Evolutionary conservation across 352 stramenopile genomes (phyloP).

Genomic region (Pythium volutum): DNA sequence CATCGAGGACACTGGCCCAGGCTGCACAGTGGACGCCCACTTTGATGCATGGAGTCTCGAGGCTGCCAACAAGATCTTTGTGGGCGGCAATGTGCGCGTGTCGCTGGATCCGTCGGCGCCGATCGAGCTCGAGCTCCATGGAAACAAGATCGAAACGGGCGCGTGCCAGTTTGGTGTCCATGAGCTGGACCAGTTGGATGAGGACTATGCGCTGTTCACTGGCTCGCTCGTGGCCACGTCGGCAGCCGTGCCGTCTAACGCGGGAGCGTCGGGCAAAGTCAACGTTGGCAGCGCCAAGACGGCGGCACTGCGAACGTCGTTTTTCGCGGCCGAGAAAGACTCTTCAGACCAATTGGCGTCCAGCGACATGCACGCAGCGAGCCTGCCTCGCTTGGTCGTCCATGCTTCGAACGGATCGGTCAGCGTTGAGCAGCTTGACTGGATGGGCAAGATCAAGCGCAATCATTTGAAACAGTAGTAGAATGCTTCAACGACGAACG

Average conservation of each 20-base stretch:
- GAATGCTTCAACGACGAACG: neutral
- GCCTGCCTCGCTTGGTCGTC: slow-evolving; percentile 18
- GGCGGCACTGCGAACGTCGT: slow-evolving; percentile 72
- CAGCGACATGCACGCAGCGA: slow-evolving; percentile 9
- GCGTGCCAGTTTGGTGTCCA: slow-evolving; percentile 42
- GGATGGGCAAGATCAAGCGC: slow-evolving; percentile 80
- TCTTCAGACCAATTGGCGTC: slow-evolving; percentile 9
- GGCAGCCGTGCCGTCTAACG: neutral
- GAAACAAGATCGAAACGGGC: slow-evolving; percentile 39
- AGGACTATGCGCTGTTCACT: slow-evolving; percentile 72
- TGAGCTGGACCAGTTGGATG: slow-evolving; percentile 69
- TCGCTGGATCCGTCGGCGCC: slow-evolving; percentile 58
- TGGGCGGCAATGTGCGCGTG: slow-evolving; percentile 53
- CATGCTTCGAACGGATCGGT: slow-evolving; percentile 25
- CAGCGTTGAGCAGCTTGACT: slow-evolving; percentile 54
- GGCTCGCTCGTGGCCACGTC: slow-evolving; percentile 37
- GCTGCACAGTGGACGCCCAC: slow-evolving; percentile 54
- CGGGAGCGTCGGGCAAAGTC: slow-evolving; percentile 59
- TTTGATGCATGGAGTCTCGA: slow-evolving; percentile 68
- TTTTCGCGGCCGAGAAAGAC: slow-evolving; percentile 51
- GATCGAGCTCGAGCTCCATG: slow-evolving; percentile 68
- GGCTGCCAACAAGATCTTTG: slow-evolving; percentile 56
- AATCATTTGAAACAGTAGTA: slow-evolving; percentile 40
- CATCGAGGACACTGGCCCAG: slow-evolving; percentile 62
- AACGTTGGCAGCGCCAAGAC: slow-evolving; percentile 68